Percentiles rank a stretch among this genome's conserved stretches.
These are phyloP conservation scores for Fusarium xylarioides DNA, from an alignment of 2,329 filamentous ascomycete genomes.

Conservation along the genomic window DNA sequence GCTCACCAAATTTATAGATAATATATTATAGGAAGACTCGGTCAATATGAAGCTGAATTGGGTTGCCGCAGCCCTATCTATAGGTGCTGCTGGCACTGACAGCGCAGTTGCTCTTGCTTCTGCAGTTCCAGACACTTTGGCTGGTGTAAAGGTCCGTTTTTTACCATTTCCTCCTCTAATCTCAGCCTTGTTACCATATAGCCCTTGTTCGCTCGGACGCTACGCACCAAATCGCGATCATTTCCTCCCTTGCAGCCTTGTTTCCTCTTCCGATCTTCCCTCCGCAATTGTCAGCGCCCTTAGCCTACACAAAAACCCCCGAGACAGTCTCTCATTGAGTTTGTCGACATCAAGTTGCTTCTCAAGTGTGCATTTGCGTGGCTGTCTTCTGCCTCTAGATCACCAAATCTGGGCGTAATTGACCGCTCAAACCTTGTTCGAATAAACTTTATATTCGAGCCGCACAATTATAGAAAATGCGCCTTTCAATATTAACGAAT, in stretches of 20 bases:
- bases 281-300: not conserved
- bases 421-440: not conserved
- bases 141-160: slow-evolving; percentile 24
- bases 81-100: slow-evolving; percentile 44
- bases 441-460: not conserved
- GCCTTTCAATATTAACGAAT: slow-evolving; percentile 1
- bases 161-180: not conserved
- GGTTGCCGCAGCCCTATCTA: slow-evolving; percentile 44
- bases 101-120: slow-evolving; percentile 27
- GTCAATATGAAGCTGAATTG: slow-evolving; percentile 48
- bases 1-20: not conserved
- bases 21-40: not conserved
- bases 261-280: not conserved
- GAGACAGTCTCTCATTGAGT: not conserved
- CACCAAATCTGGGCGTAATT: not conserved
- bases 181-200: not conserved
- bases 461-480: slow-evolving; percentile 10
- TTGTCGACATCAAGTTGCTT: not conserved
- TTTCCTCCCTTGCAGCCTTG: not conserved
- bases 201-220: not conserved
- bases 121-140: slow-evolving; percentile 9
- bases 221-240: not conserved
- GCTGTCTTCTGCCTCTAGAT: too few species aligned
- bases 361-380: not conserved
- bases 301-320: not conserved